Conservation (phyloP, 1,284 basidiomycete genomes). For the Ganoderma lingzhi region DNA sequence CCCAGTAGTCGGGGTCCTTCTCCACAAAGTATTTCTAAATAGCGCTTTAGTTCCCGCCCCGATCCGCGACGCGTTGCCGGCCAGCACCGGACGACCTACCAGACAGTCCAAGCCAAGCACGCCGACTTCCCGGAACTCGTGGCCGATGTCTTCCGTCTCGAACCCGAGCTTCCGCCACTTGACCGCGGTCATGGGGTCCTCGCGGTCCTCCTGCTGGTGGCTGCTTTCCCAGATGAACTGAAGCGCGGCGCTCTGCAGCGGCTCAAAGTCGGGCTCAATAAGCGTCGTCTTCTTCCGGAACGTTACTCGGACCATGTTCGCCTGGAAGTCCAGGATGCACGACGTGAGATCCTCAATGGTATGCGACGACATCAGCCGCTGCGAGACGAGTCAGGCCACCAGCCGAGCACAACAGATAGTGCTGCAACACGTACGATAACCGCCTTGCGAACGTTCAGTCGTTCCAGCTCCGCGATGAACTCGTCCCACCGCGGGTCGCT, state of each 20-base stretch:
- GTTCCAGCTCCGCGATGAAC: constrained; percentile 81
- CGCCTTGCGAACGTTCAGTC: constrained; percentile 83
- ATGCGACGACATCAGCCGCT: constrained; percentile 90
- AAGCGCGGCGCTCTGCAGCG: constrained; percentile 68
- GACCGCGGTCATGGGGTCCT: constrained; percentile 54
- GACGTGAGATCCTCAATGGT: constrained; percentile 87
- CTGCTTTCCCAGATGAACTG: constrained; percentile 78
- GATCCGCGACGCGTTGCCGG: neutral
- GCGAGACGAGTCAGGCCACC: constrained; percentile 12
- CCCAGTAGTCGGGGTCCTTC: constrained; percentile 81
- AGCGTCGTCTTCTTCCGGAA: constrained; percentile 83
- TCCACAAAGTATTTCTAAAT: constrained; percentile 47
- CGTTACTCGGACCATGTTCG: constrained; percentile 84
- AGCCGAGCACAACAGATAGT: too few species aligned
- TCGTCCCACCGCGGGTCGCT: constrained; percentile 81
- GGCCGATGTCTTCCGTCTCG: constrained; percentile 77
- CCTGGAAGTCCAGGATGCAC: constrained; percentile 92
- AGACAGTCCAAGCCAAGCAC: constrained; percentile 88
- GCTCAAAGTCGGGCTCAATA: constrained; percentile 74
- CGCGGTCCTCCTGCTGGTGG: constrained; percentile 60
- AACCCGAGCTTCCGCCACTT: constrained; percentile 89
- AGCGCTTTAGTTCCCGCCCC: neutral
- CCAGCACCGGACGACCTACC: constrained; percentile 50
- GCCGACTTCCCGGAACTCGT: constrained; percentile 88
- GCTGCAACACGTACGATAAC: constrained; percentile 69